Evolutionary conservation across 108 stramenopile genomes (phyloP).

Genomic region (Stephanodiscus triporus): DNA sequence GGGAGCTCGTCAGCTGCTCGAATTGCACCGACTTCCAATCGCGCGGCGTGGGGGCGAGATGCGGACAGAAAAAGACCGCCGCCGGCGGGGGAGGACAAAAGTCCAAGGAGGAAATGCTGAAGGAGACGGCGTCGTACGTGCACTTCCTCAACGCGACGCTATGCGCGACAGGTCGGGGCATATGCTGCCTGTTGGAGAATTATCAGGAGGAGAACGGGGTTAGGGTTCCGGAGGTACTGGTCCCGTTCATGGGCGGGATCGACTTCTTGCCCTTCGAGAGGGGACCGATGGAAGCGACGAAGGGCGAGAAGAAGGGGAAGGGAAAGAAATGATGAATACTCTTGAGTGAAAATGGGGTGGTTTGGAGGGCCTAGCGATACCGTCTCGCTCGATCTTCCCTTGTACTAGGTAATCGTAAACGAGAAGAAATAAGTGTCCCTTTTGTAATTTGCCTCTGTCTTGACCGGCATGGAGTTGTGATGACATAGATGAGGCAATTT

Average conservation of each 20-base stretch:
- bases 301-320: conserved; percentile 78
- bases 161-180: conserved; percentile 97
- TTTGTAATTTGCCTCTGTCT: too few species aligned
- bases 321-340: conserved; percentile 55
- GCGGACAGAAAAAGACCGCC: conserved; percentile 81
- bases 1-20: conserved; percentile 97
- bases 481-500: too few species aligned
- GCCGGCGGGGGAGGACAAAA: conserved; percentile 56
- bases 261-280: conserved; percentile 98
- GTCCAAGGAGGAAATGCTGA: conserved; percentile 70
- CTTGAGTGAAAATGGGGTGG: too few species aligned
- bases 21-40: conserved; percentile 99
- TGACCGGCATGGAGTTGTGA: too few species aligned
- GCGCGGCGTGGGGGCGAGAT: conserved; percentile 94
- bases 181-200: conserved; percentile 98
- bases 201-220: conserved; percentile 95
- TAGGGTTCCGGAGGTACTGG: conserved; percentile 92
- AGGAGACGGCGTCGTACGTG: conserved; percentile 79
- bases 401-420: too few species aligned
- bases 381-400: too few species aligned
- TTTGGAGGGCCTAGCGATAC: too few species aligned
- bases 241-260: conserved; percentile 98
- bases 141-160: conserved; percentile 99
- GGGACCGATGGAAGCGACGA: conserved; percentile 83
- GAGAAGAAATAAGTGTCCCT: too few species aligned